A percentile compares a stretch with the other conserved stretches of the same genome.
Conservation (phyloP, 495 filamentous ascomycete species). For the Podospora conica region DNA sequence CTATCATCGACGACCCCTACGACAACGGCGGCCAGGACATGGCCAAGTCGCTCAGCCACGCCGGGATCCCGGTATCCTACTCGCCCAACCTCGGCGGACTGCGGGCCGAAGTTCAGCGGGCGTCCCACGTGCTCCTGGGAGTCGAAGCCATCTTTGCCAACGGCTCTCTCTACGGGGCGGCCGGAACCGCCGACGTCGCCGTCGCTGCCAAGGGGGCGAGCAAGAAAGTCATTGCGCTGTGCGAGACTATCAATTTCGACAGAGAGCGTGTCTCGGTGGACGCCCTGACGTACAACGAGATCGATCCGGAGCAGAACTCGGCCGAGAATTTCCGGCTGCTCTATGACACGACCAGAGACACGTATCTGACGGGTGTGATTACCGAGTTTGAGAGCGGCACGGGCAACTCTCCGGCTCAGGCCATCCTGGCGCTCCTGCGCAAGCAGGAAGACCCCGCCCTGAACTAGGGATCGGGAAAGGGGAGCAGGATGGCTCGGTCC, state of each 20-base stretch:
- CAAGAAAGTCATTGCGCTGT: slow-evolving; percentile 82
- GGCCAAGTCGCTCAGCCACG: slow-evolving; percentile 56
- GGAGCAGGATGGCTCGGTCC: not conserved
- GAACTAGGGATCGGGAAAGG: slow-evolving; percentile 6
- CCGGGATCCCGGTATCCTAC: slow-evolving; percentile 74
- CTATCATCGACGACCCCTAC: slow-evolving; percentile 78
- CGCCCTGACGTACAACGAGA: slow-evolving; percentile 88
- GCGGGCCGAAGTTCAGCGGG: slow-evolving; percentile 62
- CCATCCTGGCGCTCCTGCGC: slow-evolving; percentile 54
- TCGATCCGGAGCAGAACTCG: slow-evolving; percentile 53
- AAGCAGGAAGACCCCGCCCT: slow-evolving; percentile 45
- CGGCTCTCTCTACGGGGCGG: slow-evolving; percentile 76
- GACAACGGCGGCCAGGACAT: slow-evolving; percentile 67
- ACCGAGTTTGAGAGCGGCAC: slow-evolving; percentile 62
- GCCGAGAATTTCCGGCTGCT: slow-evolving; percentile 71
- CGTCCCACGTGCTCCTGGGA: slow-evolving; percentile 77
- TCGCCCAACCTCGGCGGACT: slow-evolving; percentile 66
- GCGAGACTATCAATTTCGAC: slow-evolving; percentile 93
- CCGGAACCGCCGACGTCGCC: slow-evolving; percentile 84
- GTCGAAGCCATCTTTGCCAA: slow-evolving; percentile 89
- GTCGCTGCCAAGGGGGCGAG: slow-evolving; percentile 69
- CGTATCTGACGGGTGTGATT: slow-evolving; percentile 80
- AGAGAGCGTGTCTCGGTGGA: slow-evolving; percentile 77
- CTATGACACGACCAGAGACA: slow-evolving; percentile 91
- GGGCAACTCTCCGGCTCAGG: slow-evolving; percentile 77